Conservation (phyloP, 139 green algal species). For the Coelastrella sp. region DNA sequence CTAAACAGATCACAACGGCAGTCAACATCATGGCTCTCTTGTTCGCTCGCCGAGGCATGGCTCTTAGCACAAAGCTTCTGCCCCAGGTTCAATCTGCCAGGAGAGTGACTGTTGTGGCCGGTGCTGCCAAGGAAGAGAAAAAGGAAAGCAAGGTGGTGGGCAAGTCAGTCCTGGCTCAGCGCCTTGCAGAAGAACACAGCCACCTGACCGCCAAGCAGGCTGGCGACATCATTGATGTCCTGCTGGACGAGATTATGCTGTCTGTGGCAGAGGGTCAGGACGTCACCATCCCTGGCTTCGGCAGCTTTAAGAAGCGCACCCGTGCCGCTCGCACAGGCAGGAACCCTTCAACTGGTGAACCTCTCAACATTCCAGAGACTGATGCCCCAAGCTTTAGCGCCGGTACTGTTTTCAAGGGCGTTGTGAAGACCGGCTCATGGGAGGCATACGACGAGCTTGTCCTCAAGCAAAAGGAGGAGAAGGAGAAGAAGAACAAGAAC, state of each 20-base stretch:
- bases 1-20: background rate
- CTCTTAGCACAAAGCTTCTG: background rate
- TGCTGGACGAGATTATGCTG: conserved; percentile 45
- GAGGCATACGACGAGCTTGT: conserved; percentile 16
- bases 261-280: conserved; percentile 51
- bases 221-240: background rate
- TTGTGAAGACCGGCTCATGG: conserved; percentile 51
- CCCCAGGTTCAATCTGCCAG: background rate
- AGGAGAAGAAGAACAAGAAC: conserved; percentile 3
- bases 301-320: conserved; percentile 51
- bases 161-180: conserved; percentile 19
- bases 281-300: conserved; percentile 61
- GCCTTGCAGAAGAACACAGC: background rate
- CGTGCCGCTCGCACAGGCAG: conserved; percentile 56
- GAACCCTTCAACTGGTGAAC: conserved; percentile 61
- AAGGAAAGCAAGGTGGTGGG: conserved; percentile 16
- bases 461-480: background rate
- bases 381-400: conserved; percentile 53
- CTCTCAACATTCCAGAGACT: conserved; percentile 54
- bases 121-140: background rate
- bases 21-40: conserved; percentile 19
- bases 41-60: conserved; percentile 4
- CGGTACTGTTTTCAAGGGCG: conserved; percentile 60
- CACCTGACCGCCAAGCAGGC: conserved; percentile 5
- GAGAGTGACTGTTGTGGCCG: conserved; percentile 1